Percentiles rank a stretch among this genome's conserved stretches.
Evolutionary conservation across 345 rosid species (phyloP).

Genomic region (Salix udensis): DNA sequence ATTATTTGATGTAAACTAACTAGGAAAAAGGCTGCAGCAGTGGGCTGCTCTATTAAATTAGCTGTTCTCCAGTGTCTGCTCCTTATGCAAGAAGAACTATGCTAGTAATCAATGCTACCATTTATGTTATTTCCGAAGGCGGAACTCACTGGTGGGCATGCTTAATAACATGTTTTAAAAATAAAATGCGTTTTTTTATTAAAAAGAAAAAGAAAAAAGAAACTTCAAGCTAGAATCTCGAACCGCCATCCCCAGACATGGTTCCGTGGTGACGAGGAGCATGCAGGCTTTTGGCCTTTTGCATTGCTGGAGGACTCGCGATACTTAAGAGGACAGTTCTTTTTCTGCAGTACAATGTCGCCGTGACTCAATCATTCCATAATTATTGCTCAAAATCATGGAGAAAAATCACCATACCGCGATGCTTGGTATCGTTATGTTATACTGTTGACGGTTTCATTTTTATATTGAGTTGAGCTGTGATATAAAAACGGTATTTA

Average conservation of each 20-base stretch:
- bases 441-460: too few species aligned
- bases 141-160: neutral
- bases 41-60: neutral
- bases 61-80: too few species aligned
- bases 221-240: too few species aligned
- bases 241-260: neutral
- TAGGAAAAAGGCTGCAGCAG: neutral
- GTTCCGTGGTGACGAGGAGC: neutral
- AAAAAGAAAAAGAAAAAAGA: too few species aligned
- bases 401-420: neutral
- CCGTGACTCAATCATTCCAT: neutral
- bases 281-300: neutral
- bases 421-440: too few species aligned
- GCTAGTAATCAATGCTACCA: neutral
- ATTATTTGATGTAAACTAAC: neutral
- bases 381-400: neutral
- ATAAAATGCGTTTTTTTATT: too few species aligned
- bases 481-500: too few species aligned
- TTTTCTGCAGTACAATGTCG: neutral
- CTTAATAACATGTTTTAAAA: too few species aligned
- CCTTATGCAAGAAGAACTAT: neutral
- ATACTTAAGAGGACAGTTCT: neutral
- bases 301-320: neutral
- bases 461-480: too few species aligned
- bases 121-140: neutral